These are phyloP conservation scores for Kockovaella imperatae DNA, from an alignment of 768 basidiomycete species.

Conservation along the genomic window DNA sequence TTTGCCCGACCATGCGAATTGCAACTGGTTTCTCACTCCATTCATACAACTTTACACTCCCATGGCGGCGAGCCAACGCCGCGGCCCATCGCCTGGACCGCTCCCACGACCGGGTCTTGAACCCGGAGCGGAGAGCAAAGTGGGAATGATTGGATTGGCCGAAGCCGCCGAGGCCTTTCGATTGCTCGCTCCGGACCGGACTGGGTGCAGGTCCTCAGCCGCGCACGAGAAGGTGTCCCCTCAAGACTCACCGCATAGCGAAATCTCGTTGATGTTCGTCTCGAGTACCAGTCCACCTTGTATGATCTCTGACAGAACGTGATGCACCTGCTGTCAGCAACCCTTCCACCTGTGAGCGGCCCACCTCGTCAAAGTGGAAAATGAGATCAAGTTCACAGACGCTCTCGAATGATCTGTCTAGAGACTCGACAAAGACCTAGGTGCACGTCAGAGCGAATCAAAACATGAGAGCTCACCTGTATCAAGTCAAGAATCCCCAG, in stretches of 20 bases:
- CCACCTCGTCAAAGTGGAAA: conserved; percentile 95
- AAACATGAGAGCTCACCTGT: conserved; percentile 56
- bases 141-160: conserved; percentile 31
- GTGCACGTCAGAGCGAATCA: background rate
- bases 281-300: conserved; percentile 95
- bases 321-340: conserved; percentile 61
- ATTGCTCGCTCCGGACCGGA: conserved; percentile 29
- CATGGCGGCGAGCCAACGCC: conserved; percentile 33
- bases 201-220: too few species aligned
- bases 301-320: conserved; percentile 90
- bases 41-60: conserved; percentile 26
- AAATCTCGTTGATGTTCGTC: conserved; percentile 51
- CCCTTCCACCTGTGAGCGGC: conserved; percentile 10
- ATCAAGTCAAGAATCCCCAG: conserved; percentile 92
- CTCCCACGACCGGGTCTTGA: background rate
- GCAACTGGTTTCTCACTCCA: too few species aligned
- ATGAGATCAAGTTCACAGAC: conserved; percentile 97
- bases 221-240: background rate
- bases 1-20: too few species aligned
- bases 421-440: conserved; percentile 92
- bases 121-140: conserved; percentile 13
- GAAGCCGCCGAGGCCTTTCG: conserved; percentile 36
- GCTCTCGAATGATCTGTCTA: conserved; percentile 93
- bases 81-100: conserved; percentile 5
- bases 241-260: conserved; percentile 28